phyloP scores from a whole-genome alignment of 805 yeast genomes.

The Teunomyces funiuensis region DNA sequence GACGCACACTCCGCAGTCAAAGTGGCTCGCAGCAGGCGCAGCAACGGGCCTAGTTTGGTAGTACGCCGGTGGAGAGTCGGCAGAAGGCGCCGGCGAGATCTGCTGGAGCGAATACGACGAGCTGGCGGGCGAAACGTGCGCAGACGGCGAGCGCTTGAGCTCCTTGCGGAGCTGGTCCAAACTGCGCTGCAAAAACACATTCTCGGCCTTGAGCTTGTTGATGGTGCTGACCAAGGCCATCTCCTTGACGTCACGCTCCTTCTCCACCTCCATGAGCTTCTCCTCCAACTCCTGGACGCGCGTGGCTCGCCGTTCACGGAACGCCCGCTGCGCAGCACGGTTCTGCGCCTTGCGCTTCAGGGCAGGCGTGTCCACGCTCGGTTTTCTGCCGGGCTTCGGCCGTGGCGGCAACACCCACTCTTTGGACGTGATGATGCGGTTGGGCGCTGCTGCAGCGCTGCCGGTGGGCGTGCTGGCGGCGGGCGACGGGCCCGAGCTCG shows the following conservation, averaged over 20 bases:
- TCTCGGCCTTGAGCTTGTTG: conserved; percentile 47
- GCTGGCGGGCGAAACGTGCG: conserved; percentile 11
- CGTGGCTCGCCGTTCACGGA: conserved; percentile 83
- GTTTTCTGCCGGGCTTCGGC: conserved; percentile 62
- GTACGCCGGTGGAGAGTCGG: conserved; percentile 43
- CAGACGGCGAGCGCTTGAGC: not conserved
- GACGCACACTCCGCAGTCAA: conserved; percentile 63
- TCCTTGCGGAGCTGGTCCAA: conserved; percentile 44
- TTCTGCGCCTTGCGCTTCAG: conserved; percentile 87
- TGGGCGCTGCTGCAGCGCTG: conserved; percentile 13
- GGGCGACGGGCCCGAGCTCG: conserved; percentile 5
- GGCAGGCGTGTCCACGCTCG: conserved; percentile 75
- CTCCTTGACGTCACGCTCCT: conserved; percentile 61
- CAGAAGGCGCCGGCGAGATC: conserved; percentile 55
- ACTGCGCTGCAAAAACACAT: conserved; percentile 40
- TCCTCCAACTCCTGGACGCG: conserved; percentile 76
- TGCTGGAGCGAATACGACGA: conserved; percentile 42
- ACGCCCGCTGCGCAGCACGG: conserved; percentile 91
- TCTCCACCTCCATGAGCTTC: conserved; percentile 63
- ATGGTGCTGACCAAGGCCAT: conserved; percentile 53
- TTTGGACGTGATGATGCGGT: conserved; percentile 56
- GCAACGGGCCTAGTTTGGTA: conserved; percentile 10
- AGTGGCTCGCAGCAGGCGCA: conserved; percentile 20
- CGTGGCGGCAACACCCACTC: conserved; percentile 64
- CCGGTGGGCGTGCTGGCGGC: conserved; percentile 2